Base-by-base conservation (phyloP, 495 filamentous ascomycete genomes). In the Tuber microsphaerosporum region DNA sequence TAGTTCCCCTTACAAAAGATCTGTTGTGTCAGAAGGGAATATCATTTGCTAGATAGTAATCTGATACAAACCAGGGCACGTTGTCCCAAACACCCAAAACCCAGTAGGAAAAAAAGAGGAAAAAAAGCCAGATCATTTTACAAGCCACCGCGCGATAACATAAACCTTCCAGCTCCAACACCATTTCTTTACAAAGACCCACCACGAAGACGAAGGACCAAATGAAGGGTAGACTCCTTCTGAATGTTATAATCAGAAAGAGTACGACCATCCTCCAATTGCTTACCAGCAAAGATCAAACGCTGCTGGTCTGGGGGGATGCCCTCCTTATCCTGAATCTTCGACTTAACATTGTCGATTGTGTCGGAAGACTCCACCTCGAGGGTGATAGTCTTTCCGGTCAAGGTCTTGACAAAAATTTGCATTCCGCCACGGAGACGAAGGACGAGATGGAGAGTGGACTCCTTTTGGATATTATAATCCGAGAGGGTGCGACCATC, bases 391-490 rank as follows among this genome's bases (percentile, higher is more conserved):
- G 94, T 97, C 89, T 97, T 97, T 79, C 94, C 94, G 76, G 94
- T 97, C 45, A 98, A 88, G 80, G 91, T 93, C 88, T 94, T 94
- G 82, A 93, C 91, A 84, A 94, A 88, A 88, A 82, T 82, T 69
- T 75, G 92, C 92, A 94, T 94, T 84, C 94, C 94, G 90, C 94
- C 94, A 87, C 94, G 94, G 20, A 99, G 91, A 84, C 95, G 92
- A 76, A 99, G 93, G 70, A 99, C 95, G 78, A 99, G 86, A 86
- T 99, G 95, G 22, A 99, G 88, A 20, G 95, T 99, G 42, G 91
- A 94, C 85, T 98, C 95, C 86, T 99, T 99, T 84, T 98, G 95
- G 75, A 98, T 99, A 87, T 99, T 99, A 89, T 98, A 98, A 83
- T 98, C 95, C 76, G 89, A 92, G 0, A 99, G 87, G 22, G 94